These are phyloP conservation scores for Endocalyx cinctus DNA, from an alignment of 2,329 filamentous ascomycete genomes.

Conservation along the genomic window DNA sequence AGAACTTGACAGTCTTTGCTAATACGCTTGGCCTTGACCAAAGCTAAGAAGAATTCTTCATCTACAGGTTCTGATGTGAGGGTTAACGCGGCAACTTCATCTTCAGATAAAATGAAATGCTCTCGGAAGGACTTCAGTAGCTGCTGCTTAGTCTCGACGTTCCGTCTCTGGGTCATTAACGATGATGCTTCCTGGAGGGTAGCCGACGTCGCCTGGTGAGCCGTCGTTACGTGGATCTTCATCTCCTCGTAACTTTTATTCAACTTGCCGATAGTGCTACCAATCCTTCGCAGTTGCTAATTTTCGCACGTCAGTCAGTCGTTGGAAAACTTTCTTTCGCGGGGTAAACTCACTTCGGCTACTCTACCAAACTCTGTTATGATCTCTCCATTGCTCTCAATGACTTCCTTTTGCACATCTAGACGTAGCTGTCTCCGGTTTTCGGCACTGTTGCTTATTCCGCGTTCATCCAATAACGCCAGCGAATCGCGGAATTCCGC, in stretches of 20 bases:
- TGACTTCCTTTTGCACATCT: constrained; percentile 85
- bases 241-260: constrained; percentile 79
- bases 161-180: constrained; percentile 66
- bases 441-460: constrained; percentile 69
- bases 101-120: constrained; percentile 81
- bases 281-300: constrained; percentile 79
- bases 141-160: constrained; percentile 75
- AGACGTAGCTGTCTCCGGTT: constrained; percentile 74
- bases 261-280: constrained; percentile 68
- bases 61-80: constrained; percentile 78
- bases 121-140: constrained; percentile 71
- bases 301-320: constrained; percentile 1
- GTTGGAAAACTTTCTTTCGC: constrained; percentile 46
- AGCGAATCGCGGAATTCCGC: constrained; percentile 85
- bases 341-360: constrained; percentile 59
- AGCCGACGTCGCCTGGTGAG: constrained; percentile 68
- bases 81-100: constrained; percentile 71
- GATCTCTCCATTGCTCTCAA: constrained; percentile 86
- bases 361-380: constrained; percentile 85
- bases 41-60: constrained; percentile 73
- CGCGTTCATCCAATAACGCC: constrained; percentile 68
- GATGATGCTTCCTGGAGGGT: constrained; percentile 72
- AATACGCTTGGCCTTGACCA: constrained; percentile 80
- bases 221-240: constrained; percentile 69
- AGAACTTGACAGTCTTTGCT: constrained; percentile 84